Conservation (phyloP, 2,329 filamentous ascomycete species). For the Plectosphaerella sp. region DNA sequence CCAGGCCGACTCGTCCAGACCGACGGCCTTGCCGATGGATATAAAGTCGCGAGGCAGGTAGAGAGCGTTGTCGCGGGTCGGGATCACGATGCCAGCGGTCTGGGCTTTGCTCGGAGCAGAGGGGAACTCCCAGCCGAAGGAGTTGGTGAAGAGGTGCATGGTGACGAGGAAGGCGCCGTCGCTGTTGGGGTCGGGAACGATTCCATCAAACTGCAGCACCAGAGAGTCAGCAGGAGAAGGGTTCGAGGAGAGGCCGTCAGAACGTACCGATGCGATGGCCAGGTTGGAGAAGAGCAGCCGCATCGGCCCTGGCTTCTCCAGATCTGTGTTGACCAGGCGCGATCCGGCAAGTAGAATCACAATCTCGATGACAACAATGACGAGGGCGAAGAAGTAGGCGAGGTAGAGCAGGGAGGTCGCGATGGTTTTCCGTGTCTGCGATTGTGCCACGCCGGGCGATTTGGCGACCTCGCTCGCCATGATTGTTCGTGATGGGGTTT, state of each 20-base stretch:
- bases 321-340: background rate
- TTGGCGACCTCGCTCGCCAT: too few species aligned
- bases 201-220: constrained; percentile 7
- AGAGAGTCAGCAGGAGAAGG: background rate
- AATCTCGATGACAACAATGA: constrained; percentile 1
- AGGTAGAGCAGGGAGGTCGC: background rate
- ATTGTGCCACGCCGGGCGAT: too few species aligned
- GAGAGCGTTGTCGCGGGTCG: background rate
- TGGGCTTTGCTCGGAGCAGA: background rate
- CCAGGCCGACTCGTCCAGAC: constrained; percentile 5
- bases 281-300: constrained; percentile 3
- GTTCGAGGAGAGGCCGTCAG: background rate
- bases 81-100: constrained; percentile 1
- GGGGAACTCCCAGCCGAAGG: constrained; percentile 11
- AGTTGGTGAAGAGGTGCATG: constrained; percentile 8
- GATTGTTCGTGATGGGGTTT: background rate
- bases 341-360: constrained; percentile 5
- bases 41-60: constrained; percentile 6
- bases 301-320: background rate
- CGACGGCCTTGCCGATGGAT: constrained; percentile 4
- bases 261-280: constrained; percentile 4
- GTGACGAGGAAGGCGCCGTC: constrained; percentile 6
- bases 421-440: background rate
- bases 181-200: constrained; percentile 1
- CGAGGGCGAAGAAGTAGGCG: background rate